Percentiles rank a stretch among this genome's conserved stretches.
These are phyloP conservation scores for Henckelia pumila DNA, from an alignment of 257 asterid species.

Conservation along the genomic window DNA sequence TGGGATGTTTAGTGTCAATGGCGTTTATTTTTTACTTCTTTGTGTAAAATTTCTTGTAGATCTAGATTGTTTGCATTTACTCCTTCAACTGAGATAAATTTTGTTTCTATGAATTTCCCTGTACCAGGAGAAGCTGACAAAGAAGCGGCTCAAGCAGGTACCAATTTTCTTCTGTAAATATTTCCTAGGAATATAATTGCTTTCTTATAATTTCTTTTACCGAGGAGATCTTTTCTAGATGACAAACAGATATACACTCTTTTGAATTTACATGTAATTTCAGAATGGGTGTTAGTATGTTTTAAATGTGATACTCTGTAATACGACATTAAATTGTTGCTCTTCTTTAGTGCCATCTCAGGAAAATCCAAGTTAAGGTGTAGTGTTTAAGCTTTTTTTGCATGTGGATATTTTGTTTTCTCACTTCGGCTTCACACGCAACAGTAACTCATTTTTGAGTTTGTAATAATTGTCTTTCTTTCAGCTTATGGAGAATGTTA, in stretches of 20 bases:
- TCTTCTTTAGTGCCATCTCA: conserved; percentile 4
- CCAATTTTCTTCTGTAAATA: conserved; percentile 13
- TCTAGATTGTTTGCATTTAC: conserved; percentile 6
- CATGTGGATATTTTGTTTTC: background rate
- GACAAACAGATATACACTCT: background rate
- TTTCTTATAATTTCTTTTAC: background rate
- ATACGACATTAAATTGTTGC: background rate
- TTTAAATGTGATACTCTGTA: background rate
- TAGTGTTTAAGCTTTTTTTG: conserved; percentile 3
- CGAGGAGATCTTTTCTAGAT: background rate
- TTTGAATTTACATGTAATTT: background rate
- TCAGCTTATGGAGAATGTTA: conserved; percentile 81
- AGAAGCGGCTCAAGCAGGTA: conserved; percentile 75
- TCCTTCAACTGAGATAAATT: conserved; percentile 27
- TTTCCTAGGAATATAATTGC: background rate
- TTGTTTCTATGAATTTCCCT: conserved; percentile 21
- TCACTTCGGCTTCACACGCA: background rate
- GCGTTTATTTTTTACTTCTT: conserved; percentile 2
- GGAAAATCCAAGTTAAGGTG: background rate
- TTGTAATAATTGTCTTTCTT: conserved; percentile 6
- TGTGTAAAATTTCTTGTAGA: background rate
- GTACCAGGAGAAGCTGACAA: conserved; percentile 67
- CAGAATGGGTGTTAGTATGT: background rate
- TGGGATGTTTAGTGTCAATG: background rate
- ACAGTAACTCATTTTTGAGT: background rate